A percentile compares a stretch with the other conserved stretches of the same genome.
These are phyloP conservation scores for Clonostachys rhizophaga DNA, from an alignment of 2,329 filamentous ascomycete species.

Conservation along the genomic window DNA sequence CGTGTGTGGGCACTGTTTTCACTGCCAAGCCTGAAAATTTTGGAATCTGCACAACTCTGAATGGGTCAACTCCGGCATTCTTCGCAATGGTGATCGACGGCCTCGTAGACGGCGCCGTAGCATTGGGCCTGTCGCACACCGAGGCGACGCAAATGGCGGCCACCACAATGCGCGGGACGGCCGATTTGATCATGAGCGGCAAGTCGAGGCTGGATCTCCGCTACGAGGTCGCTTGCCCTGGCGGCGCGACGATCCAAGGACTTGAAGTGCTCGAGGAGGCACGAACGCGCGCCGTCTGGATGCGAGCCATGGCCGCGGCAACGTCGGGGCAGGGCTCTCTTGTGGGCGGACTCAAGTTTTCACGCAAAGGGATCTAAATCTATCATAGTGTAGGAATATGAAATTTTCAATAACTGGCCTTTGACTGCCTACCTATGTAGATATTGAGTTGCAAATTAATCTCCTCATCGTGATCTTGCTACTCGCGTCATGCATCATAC, in stretches of 20 bases:
- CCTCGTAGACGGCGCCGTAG: slow-evolving; percentile 53
- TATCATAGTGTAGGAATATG: too few species aligned
- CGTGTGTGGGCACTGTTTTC: slow-evolving; percentile 45
- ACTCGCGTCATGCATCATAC: too few species aligned
- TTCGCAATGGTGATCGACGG: slow-evolving; percentile 54
- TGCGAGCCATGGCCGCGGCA: too few species aligned
- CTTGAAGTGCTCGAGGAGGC: slow-evolving; percentile 56
- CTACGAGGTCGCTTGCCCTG: slow-evolving; percentile 55
- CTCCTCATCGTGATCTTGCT: too few species aligned
- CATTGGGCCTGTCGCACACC: slow-evolving; percentile 51
- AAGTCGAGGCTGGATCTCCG: slow-evolving; percentile 52
- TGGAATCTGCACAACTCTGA: slow-evolving; percentile 54
- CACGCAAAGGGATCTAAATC: too few species aligned
- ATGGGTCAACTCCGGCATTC: slow-evolving; percentile 56
- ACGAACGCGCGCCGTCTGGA: too few species aligned
- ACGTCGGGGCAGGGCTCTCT: too few species aligned
- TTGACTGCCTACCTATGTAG: too few species aligned
- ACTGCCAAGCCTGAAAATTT: slow-evolving; percentile 44
- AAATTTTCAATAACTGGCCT: too few species aligned
- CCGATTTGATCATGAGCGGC: slow-evolving; percentile 43
- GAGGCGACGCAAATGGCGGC: slow-evolving; percentile 54
- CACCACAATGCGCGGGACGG: slow-evolving; percentile 54
- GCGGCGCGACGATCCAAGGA: slow-evolving; percentile 56
- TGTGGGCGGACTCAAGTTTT: too few species aligned
- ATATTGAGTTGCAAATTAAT: too few species aligned